A percentile compares a stretch with the other conserved stretches of the same genome.
Conservation (phyloP, 371 early-diverging fungal species). For the Umbelopsis sp. region DNA sequence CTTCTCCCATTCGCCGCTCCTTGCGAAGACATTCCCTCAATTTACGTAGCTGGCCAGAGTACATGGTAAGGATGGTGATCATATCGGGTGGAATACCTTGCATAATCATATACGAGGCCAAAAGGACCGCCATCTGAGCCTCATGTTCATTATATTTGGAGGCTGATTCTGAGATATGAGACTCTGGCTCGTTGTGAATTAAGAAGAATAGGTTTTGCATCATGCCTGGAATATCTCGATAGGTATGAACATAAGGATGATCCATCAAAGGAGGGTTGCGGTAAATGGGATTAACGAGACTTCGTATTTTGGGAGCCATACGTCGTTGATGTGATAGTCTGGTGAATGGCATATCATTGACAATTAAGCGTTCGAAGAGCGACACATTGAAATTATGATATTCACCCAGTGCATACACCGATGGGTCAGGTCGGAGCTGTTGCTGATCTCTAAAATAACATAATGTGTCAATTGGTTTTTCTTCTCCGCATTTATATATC, state of each 20-base stretch:
- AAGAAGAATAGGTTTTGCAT: constrained; percentile 57
- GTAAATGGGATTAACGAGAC: constrained; percentile 61
- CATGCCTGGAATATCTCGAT: constrained; percentile 63
- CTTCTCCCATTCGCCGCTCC: constrained; percentile 32
- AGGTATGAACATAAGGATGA: constrained; percentile 44
- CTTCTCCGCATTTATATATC: background rate
- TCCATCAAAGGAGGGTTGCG: constrained; percentile 52
- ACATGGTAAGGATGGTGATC: constrained; percentile 68
- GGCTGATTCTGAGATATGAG: constrained; percentile 44
- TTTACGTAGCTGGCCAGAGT: constrained; percentile 57
- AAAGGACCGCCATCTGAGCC: constrained; percentile 55
- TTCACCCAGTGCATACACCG: constrained; percentile 52
- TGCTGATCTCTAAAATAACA: constrained; percentile 60
- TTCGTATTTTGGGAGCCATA: constrained; percentile 75
- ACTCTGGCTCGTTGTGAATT: constrained; percentile 57
- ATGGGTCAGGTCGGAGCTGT: constrained; percentile 65
- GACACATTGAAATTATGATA: constrained; percentile 63
- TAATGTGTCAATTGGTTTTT: background rate
- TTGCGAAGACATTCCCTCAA: constrained; percentile 44
- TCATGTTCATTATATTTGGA: constrained; percentile 67
- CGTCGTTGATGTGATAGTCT: constrained; percentile 66
- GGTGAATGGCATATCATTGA: constrained; percentile 52
- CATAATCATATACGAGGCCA: constrained; percentile 59
- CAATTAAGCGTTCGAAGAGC: constrained; percentile 70
- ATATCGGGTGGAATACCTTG: constrained; percentile 51